Evolutionary conservation across 352 stramenopile genomes (phyloP).

Genomic region (Globisporangium canariense): DNA sequence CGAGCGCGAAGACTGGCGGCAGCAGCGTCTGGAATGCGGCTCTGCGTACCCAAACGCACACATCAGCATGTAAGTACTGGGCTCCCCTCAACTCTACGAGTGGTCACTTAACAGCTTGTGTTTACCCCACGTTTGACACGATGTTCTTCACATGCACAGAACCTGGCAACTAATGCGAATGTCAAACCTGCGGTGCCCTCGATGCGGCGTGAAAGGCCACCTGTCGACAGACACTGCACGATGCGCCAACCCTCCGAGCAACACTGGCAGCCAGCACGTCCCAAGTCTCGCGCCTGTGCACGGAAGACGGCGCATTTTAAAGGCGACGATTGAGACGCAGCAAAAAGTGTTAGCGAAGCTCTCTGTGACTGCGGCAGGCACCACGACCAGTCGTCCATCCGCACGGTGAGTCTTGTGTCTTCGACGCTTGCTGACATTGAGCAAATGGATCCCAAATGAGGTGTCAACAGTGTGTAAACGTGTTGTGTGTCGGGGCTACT

Average conservation of each 20-base stretch:
- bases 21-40: slow-evolving; percentile 66
- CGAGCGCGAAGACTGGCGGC: slow-evolving; percentile 68
- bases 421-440: not conserved
- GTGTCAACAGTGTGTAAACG: no score
- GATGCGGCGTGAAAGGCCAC: slow-evolving; percentile 55
- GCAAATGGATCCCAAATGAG: not conserved
- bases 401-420: slow-evolving; percentile 1
- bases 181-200: slow-evolving; percentile 56
- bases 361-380: not conserved
- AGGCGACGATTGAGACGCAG: not conserved
- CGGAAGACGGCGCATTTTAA: slow-evolving; percentile 9
- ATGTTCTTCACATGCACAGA: slow-evolving; percentile 20
- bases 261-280: slow-evolving; percentile 7
- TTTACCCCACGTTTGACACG: not conserved
- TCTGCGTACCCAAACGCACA: slow-evolving; percentile 64
- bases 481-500: not conserved
- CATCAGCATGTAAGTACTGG: slow-evolving; percentile 55
- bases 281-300: slow-evolving; percentile 7
- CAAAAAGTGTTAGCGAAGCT: slow-evolving; percentile 9
- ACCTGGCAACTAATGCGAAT: slow-evolving; percentile 78
- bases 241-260: slow-evolving; percentile 27
- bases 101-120: not conserved
- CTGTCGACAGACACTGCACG: slow-evolving; percentile 43
- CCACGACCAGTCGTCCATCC: not conserved
- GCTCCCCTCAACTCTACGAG: not conserved